Percentiles rank a stretch among this genome's conserved stretches.
Evolutionary conservation across 129 eudicot genomes (phyloP).

Genomic region (Rutidosis leptorrhynchoides): DNA sequence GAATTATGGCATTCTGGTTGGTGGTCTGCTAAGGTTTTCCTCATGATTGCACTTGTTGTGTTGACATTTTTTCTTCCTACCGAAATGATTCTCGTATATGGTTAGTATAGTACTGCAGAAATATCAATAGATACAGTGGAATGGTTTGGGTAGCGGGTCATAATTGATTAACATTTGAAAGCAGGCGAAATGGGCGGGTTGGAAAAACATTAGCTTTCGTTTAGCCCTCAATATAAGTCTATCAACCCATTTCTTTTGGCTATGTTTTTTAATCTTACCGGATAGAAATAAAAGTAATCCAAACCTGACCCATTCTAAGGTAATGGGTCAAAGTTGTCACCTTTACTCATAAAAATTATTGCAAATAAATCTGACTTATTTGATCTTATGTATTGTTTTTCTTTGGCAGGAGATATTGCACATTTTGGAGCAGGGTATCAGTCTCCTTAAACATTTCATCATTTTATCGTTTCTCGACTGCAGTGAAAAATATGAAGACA

Average conservation of each 20-base stretch:
- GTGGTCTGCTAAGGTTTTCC: constrained; percentile 64
- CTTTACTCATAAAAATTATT: neutral
- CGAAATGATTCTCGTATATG: constrained; percentile 50
- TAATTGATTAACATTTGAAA: neutral
- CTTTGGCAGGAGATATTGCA: constrained; percentile 67
- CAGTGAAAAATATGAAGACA: constrained; percentile 5
- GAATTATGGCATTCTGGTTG: constrained; percentile 83
- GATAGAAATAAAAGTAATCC: neutral
- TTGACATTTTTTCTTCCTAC: constrained; percentile 58
- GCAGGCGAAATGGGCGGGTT: neutral
- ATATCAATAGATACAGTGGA: neutral
- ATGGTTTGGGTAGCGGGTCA: neutral
- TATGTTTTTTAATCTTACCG: neutral
- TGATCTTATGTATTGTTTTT: constrained; percentile 20
- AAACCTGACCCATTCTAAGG: neutral
- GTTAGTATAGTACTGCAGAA: constrained; percentile 37
- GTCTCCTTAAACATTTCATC: constrained; percentile 6
- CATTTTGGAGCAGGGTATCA: constrained; percentile 91
- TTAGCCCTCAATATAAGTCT: no score
- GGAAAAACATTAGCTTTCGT: neutral
- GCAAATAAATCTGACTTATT: neutral
- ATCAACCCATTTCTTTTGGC: neutral
- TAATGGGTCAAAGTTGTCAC: neutral
- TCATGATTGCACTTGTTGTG: constrained; percentile 44
- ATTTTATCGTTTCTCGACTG: constrained; percentile 8